phyloP scores from a whole-genome alignment of 176 grass and related monocot genomes.

The Oryza longistaminata region DNA sequence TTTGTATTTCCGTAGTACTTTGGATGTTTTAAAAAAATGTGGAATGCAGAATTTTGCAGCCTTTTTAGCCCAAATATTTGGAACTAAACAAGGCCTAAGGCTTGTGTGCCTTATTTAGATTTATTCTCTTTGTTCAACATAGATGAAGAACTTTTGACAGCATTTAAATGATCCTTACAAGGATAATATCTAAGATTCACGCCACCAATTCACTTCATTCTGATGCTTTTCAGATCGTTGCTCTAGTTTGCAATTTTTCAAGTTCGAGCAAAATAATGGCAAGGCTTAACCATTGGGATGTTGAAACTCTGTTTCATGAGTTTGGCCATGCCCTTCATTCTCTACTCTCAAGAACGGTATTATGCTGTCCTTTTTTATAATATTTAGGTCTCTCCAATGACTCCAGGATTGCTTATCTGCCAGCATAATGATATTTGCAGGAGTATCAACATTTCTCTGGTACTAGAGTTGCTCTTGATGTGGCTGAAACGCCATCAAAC shows the following conservation, averaged over 20 bases:
- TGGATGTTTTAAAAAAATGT: not conserved
- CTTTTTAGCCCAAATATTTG: conserved; percentile 4
- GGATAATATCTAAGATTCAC: not conserved
- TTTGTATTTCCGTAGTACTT: not conserved
- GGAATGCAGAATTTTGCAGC: not conserved
- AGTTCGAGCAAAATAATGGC: conserved; percentile 58
- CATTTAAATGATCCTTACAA: not conserved
- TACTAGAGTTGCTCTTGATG: conserved; percentile 91
- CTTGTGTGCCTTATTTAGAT: not conserved
- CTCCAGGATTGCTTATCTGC: conserved; percentile 28
- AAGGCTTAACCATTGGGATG: conserved; percentile 78
- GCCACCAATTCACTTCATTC: not conserved
- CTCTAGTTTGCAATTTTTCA: conserved; percentile 85
- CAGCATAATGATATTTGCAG: conserved; percentile 47
- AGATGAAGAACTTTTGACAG: conserved; percentile 18
- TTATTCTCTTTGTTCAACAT: conserved; percentile 9
- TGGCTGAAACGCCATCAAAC: conserved; percentile 92
- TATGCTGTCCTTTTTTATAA: conserved; percentile 5
- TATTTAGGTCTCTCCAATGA: not conserved
- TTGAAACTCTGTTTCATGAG: conserved; percentile 97
- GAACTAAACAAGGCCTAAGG: not conserved
- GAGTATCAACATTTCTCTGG: conserved; percentile 99
- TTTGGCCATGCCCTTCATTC: conserved; percentile 98
- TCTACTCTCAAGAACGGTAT: conserved; percentile 94
- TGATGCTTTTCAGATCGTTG: conserved; percentile 72